phyloP scores from a whole-genome alignment of 2,329 filamentous ascomycete species.

The Phyllosticta capitalensis region DNA sequence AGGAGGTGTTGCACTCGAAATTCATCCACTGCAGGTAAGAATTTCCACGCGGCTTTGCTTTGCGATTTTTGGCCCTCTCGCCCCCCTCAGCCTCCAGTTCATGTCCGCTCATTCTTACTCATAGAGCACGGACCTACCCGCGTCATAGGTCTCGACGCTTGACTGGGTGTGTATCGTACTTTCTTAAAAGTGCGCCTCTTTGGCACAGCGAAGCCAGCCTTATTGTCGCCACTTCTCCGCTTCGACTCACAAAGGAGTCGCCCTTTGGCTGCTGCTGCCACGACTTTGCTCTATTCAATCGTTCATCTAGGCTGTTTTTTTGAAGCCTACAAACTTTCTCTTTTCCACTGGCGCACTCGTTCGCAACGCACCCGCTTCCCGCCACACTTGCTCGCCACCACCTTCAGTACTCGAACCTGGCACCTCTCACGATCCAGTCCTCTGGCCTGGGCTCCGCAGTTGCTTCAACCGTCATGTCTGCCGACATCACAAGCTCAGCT shows the following conservation, averaged over 20 bases:
- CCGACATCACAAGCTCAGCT: not conserved
- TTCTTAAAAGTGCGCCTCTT: constrained; percentile 6
- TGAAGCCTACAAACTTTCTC: constrained; percentile 16
- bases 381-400: not conserved
- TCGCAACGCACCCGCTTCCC: not conserved
- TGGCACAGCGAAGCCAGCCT: not conserved
- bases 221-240: constrained; percentile 7
- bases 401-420: no score
- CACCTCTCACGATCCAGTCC: not conserved
- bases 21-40: not conserved
- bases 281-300: constrained; percentile 13
- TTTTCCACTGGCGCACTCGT: not conserved
- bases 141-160: constrained; percentile 1
- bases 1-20: not conserved
- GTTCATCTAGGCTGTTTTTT: constrained; percentile 24
- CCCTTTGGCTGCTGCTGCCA: not conserved
- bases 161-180: not conserved
- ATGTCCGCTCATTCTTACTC: not conserved
- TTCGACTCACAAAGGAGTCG: not conserved
- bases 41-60: not conserved
- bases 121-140: not conserved
- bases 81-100: not conserved
- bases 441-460: not conserved
- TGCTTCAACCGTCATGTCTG: not conserved
- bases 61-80: not conserved